phyloP scores from a whole-genome alignment of 2,329 filamentous ascomycete species.

The Rhynchosporium agropyri region DNA sequence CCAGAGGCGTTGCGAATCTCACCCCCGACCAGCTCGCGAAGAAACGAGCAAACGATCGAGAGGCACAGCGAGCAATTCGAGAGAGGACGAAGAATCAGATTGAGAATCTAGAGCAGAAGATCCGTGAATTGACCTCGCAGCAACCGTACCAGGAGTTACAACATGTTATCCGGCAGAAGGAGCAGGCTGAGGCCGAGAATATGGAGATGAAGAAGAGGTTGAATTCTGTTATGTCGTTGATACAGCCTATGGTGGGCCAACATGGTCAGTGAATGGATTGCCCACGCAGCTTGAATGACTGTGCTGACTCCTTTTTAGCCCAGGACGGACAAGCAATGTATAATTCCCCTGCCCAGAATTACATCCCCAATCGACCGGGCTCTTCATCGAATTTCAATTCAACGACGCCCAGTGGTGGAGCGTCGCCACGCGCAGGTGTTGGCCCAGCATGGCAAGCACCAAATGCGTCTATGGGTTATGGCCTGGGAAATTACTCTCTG shows the following conservation, averaged over 20 bases:
- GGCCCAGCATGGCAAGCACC: conserved; percentile 40
- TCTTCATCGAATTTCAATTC: conserved; percentile 42
- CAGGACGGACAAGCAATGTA: conserved; percentile 27
- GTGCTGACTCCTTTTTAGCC: conserved; percentile 10
- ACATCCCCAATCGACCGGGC: conserved; percentile 38
- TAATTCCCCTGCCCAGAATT: conserved; percentile 30
- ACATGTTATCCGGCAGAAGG: conserved; percentile 72
- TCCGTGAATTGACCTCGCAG: conserved; percentile 73
- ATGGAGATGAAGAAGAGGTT: conserved; percentile 73
- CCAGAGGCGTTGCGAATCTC: conserved; percentile 78
- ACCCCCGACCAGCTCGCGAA: conserved; percentile 86
- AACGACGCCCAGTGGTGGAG: conserved; percentile 47
- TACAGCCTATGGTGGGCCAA: conserved; percentile 58
- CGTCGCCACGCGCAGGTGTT: conserved; percentile 45
- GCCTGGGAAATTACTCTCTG: conserved; percentile 39
- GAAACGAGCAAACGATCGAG: conserved; percentile 89
- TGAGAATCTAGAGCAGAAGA: conserved; percentile 73
- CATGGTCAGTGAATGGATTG: conserved; percentile 35
- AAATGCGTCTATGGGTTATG: conserved; percentile 36
- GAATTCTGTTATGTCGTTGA: conserved; percentile 62
- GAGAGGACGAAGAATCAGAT: conserved; percentile 88
- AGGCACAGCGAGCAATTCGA: conserved; percentile 85
- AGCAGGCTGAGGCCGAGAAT: conserved; percentile 78
- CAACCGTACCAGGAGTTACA: conserved; percentile 86
- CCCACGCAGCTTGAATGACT: conserved; percentile 2